A percentile compares a stretch with the other conserved stretches of the same genome.
phyloP scores from a whole-genome alignment of 352 stramenopile species.

The Phytophthora foliorum region DNA sequence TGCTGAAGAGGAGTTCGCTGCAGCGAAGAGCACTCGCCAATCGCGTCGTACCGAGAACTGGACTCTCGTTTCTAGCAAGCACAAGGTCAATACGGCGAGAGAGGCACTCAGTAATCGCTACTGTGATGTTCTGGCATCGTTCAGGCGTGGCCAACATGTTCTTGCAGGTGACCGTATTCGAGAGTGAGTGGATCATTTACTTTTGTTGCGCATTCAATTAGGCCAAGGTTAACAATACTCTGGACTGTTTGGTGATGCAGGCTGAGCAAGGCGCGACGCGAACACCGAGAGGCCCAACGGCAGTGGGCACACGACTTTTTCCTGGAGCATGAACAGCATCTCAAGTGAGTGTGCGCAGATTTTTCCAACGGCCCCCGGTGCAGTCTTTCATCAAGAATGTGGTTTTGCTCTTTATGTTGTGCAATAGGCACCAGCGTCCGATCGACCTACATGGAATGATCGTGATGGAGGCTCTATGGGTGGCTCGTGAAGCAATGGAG shows the following conservation, averaged over 20 bases:
- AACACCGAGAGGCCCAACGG: slow-evolving; percentile 70
- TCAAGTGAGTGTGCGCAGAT: slow-evolving; percentile 48
- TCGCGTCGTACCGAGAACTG: slow-evolving; percentile 31
- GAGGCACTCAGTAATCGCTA: slow-evolving; percentile 71
- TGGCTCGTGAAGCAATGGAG: slow-evolving; percentile 65
- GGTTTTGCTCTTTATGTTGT: slow-evolving; percentile 30
- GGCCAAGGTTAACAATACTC: neutral
- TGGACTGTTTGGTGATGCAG: slow-evolving; percentile 28
- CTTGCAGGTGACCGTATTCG: slow-evolving; percentile 63
- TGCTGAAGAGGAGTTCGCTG: slow-evolving; percentile 25
- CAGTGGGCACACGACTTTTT: slow-evolving; percentile 75
- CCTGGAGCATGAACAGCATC: slow-evolving; percentile 52
- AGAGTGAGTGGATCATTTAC: slow-evolving; percentile 52
- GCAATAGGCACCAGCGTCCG: slow-evolving; percentile 49
- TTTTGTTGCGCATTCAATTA: neutral
- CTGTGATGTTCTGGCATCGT: slow-evolving; percentile 62
- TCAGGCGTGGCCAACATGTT: slow-evolving; percentile 62
- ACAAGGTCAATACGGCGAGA: slow-evolving; percentile 62
- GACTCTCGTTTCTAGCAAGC: slow-evolving; percentile 62
- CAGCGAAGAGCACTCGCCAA: slow-evolving; percentile 8
- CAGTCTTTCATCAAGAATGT: slow-evolving; percentile 20
- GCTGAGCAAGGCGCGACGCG: slow-evolving; percentile 55
- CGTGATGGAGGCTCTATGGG: slow-evolving; percentile 71
- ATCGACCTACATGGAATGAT: slow-evolving; percentile 77
- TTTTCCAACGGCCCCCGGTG: slow-evolving; percentile 19